Evolutionary conservation across 78 protist genomes (phyloP).

Genomic region (Dictyostelium capitatum): DNA sequence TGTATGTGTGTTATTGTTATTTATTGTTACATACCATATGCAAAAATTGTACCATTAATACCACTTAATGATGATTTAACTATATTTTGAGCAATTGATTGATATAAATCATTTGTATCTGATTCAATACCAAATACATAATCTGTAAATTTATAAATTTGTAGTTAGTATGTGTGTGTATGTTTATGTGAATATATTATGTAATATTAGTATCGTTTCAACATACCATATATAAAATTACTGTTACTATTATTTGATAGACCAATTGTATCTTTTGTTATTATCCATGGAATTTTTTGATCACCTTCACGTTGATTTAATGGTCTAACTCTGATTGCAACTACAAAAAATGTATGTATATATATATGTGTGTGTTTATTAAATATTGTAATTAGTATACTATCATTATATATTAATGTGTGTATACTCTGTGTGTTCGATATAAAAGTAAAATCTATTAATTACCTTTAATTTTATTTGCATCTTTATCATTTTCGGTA

Average conservation of each 20-base stretch:
- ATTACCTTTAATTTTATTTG: too few species aligned
- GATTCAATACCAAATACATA: constrained; percentile 52
- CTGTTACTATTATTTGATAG: not conserved
- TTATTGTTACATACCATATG: constrained; percentile 2
- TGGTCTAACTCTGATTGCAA: constrained; percentile 78
- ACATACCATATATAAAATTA: constrained; percentile 38
- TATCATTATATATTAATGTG: too few species aligned
- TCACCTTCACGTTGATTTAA: constrained; percentile 1
- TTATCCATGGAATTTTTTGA: constrained; percentile 42
- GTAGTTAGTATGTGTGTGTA: not conserved
- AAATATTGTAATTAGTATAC: too few species aligned
- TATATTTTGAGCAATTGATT: constrained; percentile 53
- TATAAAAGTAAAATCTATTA: too few species aligned
- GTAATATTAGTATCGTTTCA: too few species aligned
- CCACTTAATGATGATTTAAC: constrained; percentile 68
- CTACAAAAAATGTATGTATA: constrained; percentile 43
- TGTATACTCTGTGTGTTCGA: too few species aligned
- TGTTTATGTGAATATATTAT: too few species aligned
- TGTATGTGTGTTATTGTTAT: too few species aligned
- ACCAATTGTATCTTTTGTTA: constrained; percentile 23
- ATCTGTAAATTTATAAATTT: constrained; percentile 14
- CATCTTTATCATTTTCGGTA: too few species aligned
- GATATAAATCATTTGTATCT: constrained; percentile 46
- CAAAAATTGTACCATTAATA: constrained; percentile 82
- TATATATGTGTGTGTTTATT: too few species aligned